Evolutionary conservation across 805 yeast genomes (phyloP), one percentile per base, ranked within the genome.

Genomic region (Barnettozyma vustinii): DNA sequence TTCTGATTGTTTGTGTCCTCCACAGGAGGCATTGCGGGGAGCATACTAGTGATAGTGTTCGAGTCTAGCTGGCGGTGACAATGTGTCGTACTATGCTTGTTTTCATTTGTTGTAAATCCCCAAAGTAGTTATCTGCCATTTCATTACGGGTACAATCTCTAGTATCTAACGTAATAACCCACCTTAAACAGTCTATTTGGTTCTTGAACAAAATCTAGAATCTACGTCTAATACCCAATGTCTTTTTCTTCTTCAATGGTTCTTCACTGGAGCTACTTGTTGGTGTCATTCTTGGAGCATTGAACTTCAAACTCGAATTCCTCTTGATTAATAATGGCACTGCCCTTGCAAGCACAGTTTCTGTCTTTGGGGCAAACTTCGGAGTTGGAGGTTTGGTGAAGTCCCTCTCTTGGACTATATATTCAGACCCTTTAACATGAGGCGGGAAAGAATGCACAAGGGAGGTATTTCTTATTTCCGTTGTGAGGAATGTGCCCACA

Each of bases 321-420:
- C 39, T 36, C 5, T 18, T 36, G 21, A 18, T 18, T n/a, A 30
- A 4, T n/a, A 30, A 4, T 15, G 33, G 33, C 16, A 30, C n/a
- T 13, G 5, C 30, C 15, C 26, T 39, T 39, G 23, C 8, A 19
- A 15, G 5, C 30, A 4, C 25, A 42, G 45, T 39, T 10, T 25
- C 23, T 13, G 27, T n/a, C 37, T 43, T 50, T 25, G 52, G 52
- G 2, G 52, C 52, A 44, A 36, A 50, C 15, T 37, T 25, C 8
- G 48, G 46, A n/a, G 36, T 19, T 3, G 33, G 36, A n/a, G 42
- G 39, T 21, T 33, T 42, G 15, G 43, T 21, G 16, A 32, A 42
- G 26, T 42, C 42, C 26, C 45, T 45, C 32, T 33, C 9, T 19
- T 16, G 20, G 6, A 26, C 4, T 10, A 40, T 9, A 78, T 20